Evolutionary conservation across 768 basidiomycete genomes (phyloP), one percentile per base, ranked within the genome.

Genomic region (Tricholoma saponaceum): DNA sequence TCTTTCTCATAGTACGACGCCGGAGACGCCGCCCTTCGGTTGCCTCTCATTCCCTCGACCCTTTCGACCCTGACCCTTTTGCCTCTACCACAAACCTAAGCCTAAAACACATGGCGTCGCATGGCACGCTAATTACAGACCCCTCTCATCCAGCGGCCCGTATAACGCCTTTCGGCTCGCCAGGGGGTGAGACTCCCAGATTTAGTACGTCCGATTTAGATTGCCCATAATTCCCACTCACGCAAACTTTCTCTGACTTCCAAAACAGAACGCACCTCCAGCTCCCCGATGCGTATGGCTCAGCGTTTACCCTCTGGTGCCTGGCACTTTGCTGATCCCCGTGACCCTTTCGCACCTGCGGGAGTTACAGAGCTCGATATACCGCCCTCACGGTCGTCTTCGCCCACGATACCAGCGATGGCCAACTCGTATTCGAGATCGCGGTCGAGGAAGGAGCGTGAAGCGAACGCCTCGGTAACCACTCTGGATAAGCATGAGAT

Each of bases 261-360:
- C 20, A 39, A 18, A 41, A 25, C 28, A 84, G 83, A 74, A 33
- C 81, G 81, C 61, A 75, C 67, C 18, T 82, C 83, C 0, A 83
- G 83, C 12, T 66, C 72, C 56, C 78, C 80, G 66, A 84, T 85
- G 83, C 83, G 83, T 20, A 79, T 83, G 37, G 83, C 83, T 1
- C 67, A 72, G 43, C 77, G 82, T 49, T 73, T 79, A 43, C 69
- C 77, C 8, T 81, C 84, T 58, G 83, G 84, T 20, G 79, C 76
- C 53, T 85, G 83, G 84, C 73, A 78, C 46, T 83, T 84, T 60
- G 68, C 74, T 13, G 74, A 79, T 43, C 72, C 78, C 1, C 67
- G 70, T 16, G 69, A 70, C 3, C 72, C 76, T 1, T 77, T 78
- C 62, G 69, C 71, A 26, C 78, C 79, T 2, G 43, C 60, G 9